Evolutionary conservation across 306 rosid genomes (phyloP).

Genomic region (Casuarina equisetifolia): DNA sequence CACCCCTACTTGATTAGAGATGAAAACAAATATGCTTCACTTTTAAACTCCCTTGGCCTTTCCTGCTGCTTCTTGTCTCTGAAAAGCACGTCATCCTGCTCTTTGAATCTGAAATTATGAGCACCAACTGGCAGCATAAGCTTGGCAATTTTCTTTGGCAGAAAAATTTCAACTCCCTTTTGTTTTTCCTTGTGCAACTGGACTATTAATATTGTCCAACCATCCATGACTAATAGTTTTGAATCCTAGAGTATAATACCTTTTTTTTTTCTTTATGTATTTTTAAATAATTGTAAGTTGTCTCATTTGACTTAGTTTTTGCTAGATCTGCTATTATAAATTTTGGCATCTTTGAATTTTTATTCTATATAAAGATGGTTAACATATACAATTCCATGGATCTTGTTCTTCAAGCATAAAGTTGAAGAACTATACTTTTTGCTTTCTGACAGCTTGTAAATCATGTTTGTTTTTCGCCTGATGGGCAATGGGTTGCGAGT

Average conservation of each 20-base stretch:
- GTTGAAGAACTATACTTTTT: constrained; percentile 18
- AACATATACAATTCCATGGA: not conserved
- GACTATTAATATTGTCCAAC: not conserved
- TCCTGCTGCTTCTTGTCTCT: not conserved
- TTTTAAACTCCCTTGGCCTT: not conserved
- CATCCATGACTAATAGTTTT: not conserved
- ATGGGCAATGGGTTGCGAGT: constrained; percentile 98
- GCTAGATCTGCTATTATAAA: not conserved
- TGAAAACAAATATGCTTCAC: not conserved
- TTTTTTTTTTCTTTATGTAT: not conserved
- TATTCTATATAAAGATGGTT: not conserved
- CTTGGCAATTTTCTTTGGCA: not conserved
- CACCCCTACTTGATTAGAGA: not conserved
- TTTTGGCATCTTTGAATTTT: not conserved
- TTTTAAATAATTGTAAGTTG: not conserved
- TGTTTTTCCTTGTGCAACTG: not conserved
- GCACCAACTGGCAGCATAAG: not conserved
- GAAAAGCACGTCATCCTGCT: not conserved
- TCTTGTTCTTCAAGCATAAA: constrained; percentile 18
- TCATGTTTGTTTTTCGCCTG: constrained; percentile 93
- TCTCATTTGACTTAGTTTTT: not conserved
- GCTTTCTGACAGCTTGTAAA: constrained; percentile 69
- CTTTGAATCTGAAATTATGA: not conserved
- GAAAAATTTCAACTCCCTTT: not conserved
- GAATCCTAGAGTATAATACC: not conserved